Base-by-base conservation (phyloP, 768 basidiomycete genomes). In the Leccinum ochraceum region DNA sequence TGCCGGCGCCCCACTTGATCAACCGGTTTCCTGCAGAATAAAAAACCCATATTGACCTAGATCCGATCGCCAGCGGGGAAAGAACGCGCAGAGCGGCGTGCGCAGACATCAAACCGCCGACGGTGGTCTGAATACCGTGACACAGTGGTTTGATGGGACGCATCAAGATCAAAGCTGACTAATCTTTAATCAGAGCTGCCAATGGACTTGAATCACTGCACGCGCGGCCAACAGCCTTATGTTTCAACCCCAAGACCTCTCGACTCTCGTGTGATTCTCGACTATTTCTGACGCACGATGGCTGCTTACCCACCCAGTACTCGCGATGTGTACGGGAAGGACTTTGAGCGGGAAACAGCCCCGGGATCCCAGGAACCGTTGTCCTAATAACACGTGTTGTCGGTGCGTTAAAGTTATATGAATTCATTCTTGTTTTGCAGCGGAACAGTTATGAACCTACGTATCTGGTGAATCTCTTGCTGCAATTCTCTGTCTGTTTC, bases 1-100 rank as follows among this genome's bases (percentile, higher is more conserved):
- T 44, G 17, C n/a, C n/a, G 44, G n/a, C 44, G n/a, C n/a, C 44
- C n/a, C 10, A 20, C 3, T 32, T 14, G 36, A 44, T 3, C 14
- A 37, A 37, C 36, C 36, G 6, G 34, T 34, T 34, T 34, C 34
- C n/a, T 44, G 17, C 42, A 44, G 42, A 52, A 11, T 20, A 52
- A 9, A 3, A 17, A 32, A 32, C 9, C 30, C 24, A 36, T 42
- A 30, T 2, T 36, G 22, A 4, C 22, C 56, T 53, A 34, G 53
- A 52, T 44, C 37, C 50, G 42, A 37, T 20, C n/a, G 52, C 62
- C 60, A 66, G 44, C 48, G 3, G 59, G 34, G 1, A 39, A 16
- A 22, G n/a, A 30, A 20, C 53, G 34, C 7, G 22, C 59, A 24
- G 32, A 39, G 56, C 2, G 26, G 22, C 26, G n/a, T n/a, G 42